A percentile compares a stretch with the other conserved stretches of the same genome.
phyloP scores from a whole-genome alignment of 1,284 basidiomycete genomes.

The Ustilago sp. region DNA sequence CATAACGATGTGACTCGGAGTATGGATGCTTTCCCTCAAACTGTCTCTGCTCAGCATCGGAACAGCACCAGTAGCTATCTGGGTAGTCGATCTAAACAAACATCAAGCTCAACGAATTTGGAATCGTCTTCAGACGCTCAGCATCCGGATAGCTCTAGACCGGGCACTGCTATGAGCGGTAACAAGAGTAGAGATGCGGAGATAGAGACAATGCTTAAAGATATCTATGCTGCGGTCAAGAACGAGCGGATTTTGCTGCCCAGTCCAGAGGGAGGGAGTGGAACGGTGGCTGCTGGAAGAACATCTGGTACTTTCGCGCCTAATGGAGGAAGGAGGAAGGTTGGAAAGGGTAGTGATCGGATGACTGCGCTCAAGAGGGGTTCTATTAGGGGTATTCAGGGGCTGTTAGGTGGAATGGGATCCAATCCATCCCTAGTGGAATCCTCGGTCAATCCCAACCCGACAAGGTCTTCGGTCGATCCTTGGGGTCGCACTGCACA shows the following conservation, averaged over 20 bases:
- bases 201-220: constrained; percentile 72
- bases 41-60: constrained; percentile 8
- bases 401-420: constrained; percentile 74
- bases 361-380: constrained; percentile 85
- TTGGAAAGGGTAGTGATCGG: constrained; percentile 70
- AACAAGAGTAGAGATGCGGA: constrained; percentile 33
- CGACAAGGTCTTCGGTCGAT: constrained; percentile 44
- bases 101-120: constrained; percentile 21
- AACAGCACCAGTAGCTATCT: constrained; percentile 38
- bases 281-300: constrained; percentile 16
- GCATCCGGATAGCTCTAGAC: constrained; percentile 14
- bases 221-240: constrained; percentile 93
- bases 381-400: constrained; percentile 85
- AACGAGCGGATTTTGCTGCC: constrained; percentile 90
- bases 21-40: constrained; percentile 12
- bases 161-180: constrained; percentile 20
- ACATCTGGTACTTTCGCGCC: constrained; percentile 27
- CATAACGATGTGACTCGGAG: constrained; percentile 13
- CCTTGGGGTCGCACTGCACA: constrained; percentile 37
- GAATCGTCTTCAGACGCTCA: constrained; percentile 24
- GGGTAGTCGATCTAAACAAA: constrained; percentile 20
- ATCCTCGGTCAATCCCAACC: constrained; percentile 33
- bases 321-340: constrained; percentile 24
- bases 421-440: constrained; percentile 8
- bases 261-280: constrained; percentile 33